phyloP scores from a whole-genome alignment of 306 rosid genomes.

The Ochetophila trinervis region DNA sequence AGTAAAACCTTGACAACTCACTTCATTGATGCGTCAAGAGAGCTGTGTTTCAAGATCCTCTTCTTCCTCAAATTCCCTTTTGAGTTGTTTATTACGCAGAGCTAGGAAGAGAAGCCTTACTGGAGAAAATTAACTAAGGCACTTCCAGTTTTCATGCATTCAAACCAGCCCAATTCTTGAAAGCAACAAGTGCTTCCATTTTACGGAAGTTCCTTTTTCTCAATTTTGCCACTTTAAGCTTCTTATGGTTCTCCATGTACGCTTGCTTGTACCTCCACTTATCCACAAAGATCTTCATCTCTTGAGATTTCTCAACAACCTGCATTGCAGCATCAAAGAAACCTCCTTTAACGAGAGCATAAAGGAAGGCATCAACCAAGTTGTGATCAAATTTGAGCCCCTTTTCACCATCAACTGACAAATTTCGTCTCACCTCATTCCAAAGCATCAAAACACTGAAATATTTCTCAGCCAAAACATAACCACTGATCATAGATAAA shows the following conservation, averaged over 20 bases:
- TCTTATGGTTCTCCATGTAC: conserved; percentile 91
- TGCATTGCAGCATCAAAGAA: conserved; percentile 95
- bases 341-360: conserved; percentile 95
- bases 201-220: conserved; percentile 69
- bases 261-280: conserved; percentile 99
- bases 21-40: too few species aligned
- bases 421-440: conserved; percentile 79
- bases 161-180: conserved; percentile 97
- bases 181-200: conserved; percentile 85
- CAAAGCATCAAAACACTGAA: conserved; percentile 82
- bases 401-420: conserved; percentile 52
- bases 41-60: conserved; percentile 10
- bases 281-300: conserved; percentile 84
- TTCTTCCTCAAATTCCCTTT: conserved; percentile 13
- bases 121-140: conserved; percentile 13
- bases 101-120: conserved; percentile 11
- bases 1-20: too few species aligned
- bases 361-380: conserved; percentile 84
- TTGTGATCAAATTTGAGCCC: conserved; percentile 62
- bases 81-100: conserved; percentile 14
- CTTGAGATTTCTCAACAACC: conserved; percentile 83
- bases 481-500: conserved; percentile 77
- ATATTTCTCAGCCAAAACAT: conserved; percentile 71
- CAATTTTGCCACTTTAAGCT: conserved; percentile 70
- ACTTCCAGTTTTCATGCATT: conserved; percentile 41